Percentiles rank a stretch among this genome's conserved stretches.
Evolutionary conservation across 1,284 basidiomycete species (phyloP).

Genomic region (Meripilus lineatus): DNA sequence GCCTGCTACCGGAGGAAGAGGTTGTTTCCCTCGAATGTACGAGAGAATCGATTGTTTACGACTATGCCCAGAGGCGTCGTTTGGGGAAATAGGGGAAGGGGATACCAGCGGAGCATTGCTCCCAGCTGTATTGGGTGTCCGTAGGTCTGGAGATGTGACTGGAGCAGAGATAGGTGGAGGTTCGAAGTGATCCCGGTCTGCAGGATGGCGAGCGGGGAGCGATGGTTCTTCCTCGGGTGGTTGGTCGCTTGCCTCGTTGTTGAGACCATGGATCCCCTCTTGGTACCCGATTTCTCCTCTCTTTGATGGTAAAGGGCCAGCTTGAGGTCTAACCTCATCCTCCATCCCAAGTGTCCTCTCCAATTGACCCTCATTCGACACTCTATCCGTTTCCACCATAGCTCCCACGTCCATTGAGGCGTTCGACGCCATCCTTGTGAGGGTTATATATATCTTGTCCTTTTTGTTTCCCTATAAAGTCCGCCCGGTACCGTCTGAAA

Average conservation of each 20-base stretch:
- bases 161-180: conserved; percentile 13
- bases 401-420: conserved; percentile 6
- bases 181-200: conserved; percentile 39
- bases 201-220: conserved; percentile 48
- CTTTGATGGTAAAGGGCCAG: conserved; percentile 58
- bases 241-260: conserved; percentile 22
- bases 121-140: conserved; percentile 14
- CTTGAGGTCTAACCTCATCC: conserved; percentile 36
- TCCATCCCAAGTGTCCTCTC: no score
- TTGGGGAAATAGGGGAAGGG: conserved; percentile 13
- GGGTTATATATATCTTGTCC: no score
- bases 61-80: conserved; percentile 21
- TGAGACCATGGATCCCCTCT: conserved; percentile 40
- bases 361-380: neutral
- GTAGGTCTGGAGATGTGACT: no score
- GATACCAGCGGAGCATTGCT: conserved; percentile 16
- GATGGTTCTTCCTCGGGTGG: conserved; percentile 11
- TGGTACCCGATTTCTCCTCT: conserved; percentile 61
- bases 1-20: conserved; percentile 37
- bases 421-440: conserved; percentile 24
- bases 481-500: no score
- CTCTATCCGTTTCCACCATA: neutral
- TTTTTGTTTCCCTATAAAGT: no score
- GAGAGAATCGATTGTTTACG: conserved; percentile 14
- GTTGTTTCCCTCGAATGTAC: conserved; percentile 31